These are phyloP conservation scores for Talaromyces sp. DNA, from an alignment of 2,329 filamentous ascomycete genomes.

Conservation along the genomic window DNA sequence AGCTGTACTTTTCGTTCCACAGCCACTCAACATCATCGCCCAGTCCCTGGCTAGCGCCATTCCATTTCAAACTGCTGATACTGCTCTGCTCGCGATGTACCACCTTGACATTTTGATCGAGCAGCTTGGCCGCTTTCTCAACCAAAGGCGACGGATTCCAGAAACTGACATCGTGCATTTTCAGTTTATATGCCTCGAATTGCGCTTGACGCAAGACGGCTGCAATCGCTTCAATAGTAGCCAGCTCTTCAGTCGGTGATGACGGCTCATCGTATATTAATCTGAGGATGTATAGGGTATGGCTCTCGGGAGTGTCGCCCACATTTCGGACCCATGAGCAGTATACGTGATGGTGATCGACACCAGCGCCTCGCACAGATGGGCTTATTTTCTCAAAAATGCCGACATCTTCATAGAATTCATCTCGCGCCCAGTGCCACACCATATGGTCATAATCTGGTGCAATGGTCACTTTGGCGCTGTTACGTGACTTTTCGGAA, in stretches of 20 bases:
- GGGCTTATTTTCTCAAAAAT: constrained; percentile 52
- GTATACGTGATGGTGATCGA: constrained; percentile 42
- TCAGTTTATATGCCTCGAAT: constrained; percentile 67
- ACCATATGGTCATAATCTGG: constrained; percentile 65
- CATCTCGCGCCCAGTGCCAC: constrained; percentile 79
- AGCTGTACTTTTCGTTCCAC: constrained; percentile 49
- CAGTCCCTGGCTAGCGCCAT: constrained; percentile 36
- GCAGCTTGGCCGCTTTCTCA: constrained; percentile 39
- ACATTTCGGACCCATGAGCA: constrained; percentile 43
- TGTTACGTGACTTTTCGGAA: constrained; percentile 38
- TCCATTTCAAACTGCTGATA: constrained; percentile 48
- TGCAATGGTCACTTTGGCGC: constrained; percentile 61
- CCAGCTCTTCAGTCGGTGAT: constrained; percentile 45
- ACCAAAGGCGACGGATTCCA: constrained; percentile 73
- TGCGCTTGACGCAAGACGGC: constrained; percentile 66
- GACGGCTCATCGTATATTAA: constrained; percentile 41
- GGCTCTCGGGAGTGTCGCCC: constrained; percentile 34
- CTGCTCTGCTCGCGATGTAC: constrained; percentile 47
- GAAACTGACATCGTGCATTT: constrained; percentile 66
- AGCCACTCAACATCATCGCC: constrained; percentile 45
- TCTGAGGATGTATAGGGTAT: constrained; percentile 43
- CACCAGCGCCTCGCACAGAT: constrained; percentile 66
- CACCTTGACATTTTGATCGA: constrained; percentile 38
- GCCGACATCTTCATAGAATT: constrained; percentile 67
- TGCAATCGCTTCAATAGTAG: constrained; percentile 53